Conservation (phyloP, 1,284 basidiomycete species). For the Pisolithus thermaeus region DNA sequence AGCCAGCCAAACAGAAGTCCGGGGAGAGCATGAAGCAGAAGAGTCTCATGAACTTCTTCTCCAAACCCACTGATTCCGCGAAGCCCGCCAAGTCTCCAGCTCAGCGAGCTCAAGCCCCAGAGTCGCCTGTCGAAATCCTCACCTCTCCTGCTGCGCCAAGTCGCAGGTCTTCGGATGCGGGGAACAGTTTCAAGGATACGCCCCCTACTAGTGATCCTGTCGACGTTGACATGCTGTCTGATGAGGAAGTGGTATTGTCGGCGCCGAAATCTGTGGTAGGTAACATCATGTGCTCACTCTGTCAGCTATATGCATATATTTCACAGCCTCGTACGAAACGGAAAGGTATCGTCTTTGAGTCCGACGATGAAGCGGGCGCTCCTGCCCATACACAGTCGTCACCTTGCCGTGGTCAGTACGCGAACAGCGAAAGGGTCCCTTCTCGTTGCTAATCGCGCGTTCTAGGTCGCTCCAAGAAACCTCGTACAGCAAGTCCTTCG, state of each 20-base stretch:
- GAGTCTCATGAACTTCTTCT: constrained; percentile 66
- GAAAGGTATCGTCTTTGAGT: constrained; percentile 62
- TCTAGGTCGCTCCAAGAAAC: constrained; percentile 44
- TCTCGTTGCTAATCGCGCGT: constrained; percentile 11
- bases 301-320: constrained; percentile 2
- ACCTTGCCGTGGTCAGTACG: constrained; percentile 24
- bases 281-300: constrained; percentile 1
- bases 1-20: constrained; percentile 17
- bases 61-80: constrained; percentile 33
- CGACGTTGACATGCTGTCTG: constrained; percentile 64
- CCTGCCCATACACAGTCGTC: constrained; percentile 15
- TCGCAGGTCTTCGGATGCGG: constrained; percentile 44
- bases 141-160: constrained; percentile 32
- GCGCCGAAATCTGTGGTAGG: constrained; percentile 12
- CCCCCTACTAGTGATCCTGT: constrained; percentile 73
- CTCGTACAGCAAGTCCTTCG: constrained; percentile 35
- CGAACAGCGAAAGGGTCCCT: constrained; percentile 13
- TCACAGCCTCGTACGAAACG: constrained; percentile 46
- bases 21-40: constrained; percentile 61
- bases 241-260: constrained; percentile 36
- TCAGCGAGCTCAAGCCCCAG: constrained; percentile 34
- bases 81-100: constrained; percentile 20
- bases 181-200: constrained; percentile 46
- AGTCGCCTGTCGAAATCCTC: constrained; percentile 19
- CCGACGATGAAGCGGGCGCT: constrained; percentile 49